Evolutionary conservation across 2,329 filamentous ascomycete species (phyloP), one percentile per base, ranked within the genome.

Genomic region (Tympanopsis confertula): DNA sequence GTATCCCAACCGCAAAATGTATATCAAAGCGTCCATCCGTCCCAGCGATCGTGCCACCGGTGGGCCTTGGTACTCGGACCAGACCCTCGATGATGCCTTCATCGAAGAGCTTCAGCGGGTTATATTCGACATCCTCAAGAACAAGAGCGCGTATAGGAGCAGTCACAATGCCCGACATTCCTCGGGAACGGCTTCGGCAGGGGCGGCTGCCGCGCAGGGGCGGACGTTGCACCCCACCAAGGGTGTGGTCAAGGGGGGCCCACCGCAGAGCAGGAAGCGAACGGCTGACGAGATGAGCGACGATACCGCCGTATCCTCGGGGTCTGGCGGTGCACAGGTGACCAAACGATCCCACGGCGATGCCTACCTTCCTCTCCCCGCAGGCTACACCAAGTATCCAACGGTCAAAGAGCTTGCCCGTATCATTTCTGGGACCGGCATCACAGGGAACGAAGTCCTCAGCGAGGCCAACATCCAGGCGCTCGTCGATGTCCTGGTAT

Each of bases 11-110:
- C 83, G 91, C 55, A 94, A 94, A 62, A 94, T 94, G 73, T 98
- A 91, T 68, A 94, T 98, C 71, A 80, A 94, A 52, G 77, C 81
- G 38, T 80, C 81, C 44, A 73, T 98, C 42, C 76, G 78, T 10
- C 89, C 91, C 0, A 86, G 82, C 38, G 88, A 95, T 44, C 83
- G 91, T 43, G 85, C 93, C 35, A 94, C 87, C 0, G 91, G 91
- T 35, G 91, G 91, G 2, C 83, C 86, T 5, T 98, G 89, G 86
- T 95, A 91, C 57, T 88, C 85, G 5, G 87, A 94, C 44, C 85
- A 86, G 38, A 83, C 88, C 45, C 71, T 96, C 12, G 91, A 98
- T 58, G 80, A 84, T 45, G 83, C 82, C 41, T 86, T 98, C 55
- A 88, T 96, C 49, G 78, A 84, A 40, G 76, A 77, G 30, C 67